Percentiles rank a stretch among this genome's conserved stretches.
Evolutionary conservation across 2,329 filamentous ascomycete genomes (phyloP).

Genomic region (Paracamarosporium sp.): DNA sequence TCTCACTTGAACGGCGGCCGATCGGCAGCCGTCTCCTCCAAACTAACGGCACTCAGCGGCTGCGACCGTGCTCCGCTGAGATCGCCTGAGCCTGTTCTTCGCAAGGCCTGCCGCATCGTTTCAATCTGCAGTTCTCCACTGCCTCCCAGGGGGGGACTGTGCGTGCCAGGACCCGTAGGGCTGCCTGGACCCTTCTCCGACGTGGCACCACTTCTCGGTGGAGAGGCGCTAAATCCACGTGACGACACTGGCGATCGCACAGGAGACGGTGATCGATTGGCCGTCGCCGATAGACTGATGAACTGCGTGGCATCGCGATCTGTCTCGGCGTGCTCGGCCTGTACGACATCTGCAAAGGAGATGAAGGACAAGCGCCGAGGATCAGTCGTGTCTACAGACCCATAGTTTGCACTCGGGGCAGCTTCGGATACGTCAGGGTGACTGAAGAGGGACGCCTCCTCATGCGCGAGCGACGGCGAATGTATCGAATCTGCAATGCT

Average conservation of each 20-base stretch:
- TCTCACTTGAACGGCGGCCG: constrained; percentile 37
- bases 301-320: constrained; percentile 75
- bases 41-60: constrained; percentile 47
- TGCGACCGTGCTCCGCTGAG: constrained; percentile 57
- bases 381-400: constrained; percentile 77
- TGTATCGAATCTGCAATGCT: constrained; percentile 43
- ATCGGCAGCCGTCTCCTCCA: constrained; percentile 44
- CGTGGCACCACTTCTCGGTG: constrained; percentile 76
- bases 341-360: constrained; percentile 94
- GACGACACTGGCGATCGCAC: constrained; percentile 80
- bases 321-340: constrained; percentile 76
- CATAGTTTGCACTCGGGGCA: constrained; percentile 78
- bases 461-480: constrained; percentile 39
- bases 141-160: constrained; percentile 60
- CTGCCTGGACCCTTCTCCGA: constrained; percentile 75
- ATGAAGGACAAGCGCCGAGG: constrained; percentile 90
- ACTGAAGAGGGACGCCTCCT: constrained; percentile 32
- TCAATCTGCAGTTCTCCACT: constrained; percentile 82
- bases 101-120: constrained; percentile 89
- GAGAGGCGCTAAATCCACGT: constrained; percentile 71
- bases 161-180: constrained; percentile 59
- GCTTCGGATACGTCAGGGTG: constrained; percentile 35
- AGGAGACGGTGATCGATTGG: constrained; percentile 76
- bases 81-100: constrained; percentile 85
- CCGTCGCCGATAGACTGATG: constrained; percentile 69